These are phyloP conservation scores for Candida railenensis DNA, from an alignment of 805 yeast species.

Conservation along the genomic window DNA sequence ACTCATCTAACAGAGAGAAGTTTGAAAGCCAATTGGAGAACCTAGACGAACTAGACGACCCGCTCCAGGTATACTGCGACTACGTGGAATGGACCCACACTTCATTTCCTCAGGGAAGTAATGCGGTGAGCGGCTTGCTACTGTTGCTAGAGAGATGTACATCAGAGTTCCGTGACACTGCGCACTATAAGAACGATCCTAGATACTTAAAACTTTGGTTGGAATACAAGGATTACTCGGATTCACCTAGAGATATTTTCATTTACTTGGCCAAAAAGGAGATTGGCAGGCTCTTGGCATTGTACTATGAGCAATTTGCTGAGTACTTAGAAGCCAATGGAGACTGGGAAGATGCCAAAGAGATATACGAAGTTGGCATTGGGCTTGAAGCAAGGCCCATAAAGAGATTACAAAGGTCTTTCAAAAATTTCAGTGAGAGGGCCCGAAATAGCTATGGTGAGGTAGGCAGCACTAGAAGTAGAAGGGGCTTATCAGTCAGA, in stretches of 20 bases:
- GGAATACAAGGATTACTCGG: slow-evolving; percentile 66
- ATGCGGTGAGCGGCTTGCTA: slow-evolving; percentile 64
- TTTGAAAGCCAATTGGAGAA: slow-evolving; percentile 52
- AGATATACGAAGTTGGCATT: slow-evolving; percentile 60
- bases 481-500: slow-evolving; percentile 1
- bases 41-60: slow-evolving; percentile 75
- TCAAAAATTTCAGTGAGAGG: slow-evolving; percentile 44
- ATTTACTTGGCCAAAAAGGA: slow-evolving; percentile 66
- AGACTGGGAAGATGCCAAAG: slow-evolving; percentile 53
- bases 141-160: slow-evolving; percentile 70
- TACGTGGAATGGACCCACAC: slow-evolving; percentile 73
- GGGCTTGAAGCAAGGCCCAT: slow-evolving; percentile 65
- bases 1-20: slow-evolving; percentile 38
- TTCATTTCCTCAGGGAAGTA: slow-evolving; percentile 60
- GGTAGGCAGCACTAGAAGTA: background rate
- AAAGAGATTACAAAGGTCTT: slow-evolving; percentile 30
- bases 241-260: slow-evolving; percentile 69
- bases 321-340: slow-evolving; percentile 52
- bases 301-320: slow-evolving; percentile 81
- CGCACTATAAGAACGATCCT: slow-evolving; percentile 76
- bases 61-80: slow-evolving; percentile 70
- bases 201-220: slow-evolving; percentile 82
- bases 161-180: slow-evolving; percentile 59
- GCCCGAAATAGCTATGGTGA: slow-evolving; percentile 4
- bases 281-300: slow-evolving; percentile 66